Conservation (phyloP, 352 stramenopile genomes). For the Globisporangium acanthophoron region DNA sequence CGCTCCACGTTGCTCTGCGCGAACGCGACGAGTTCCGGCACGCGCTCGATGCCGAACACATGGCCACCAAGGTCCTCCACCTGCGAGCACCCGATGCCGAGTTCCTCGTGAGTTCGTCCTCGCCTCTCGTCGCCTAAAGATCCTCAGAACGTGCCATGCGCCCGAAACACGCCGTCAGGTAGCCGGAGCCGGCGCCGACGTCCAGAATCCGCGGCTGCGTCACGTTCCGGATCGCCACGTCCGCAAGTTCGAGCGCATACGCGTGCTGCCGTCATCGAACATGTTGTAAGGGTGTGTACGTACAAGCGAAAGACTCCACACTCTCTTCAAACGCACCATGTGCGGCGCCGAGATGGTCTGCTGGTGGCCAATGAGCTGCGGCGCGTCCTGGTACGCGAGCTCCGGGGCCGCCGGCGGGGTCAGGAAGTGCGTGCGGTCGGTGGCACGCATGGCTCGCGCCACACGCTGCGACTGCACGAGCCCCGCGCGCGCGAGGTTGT, state of each 20-base stretch:
- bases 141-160: slow-evolving; percentile 51
- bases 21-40: slow-evolving; percentile 81
- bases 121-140: too few species aligned
- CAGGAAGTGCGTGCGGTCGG: slow-evolving; percentile 62
- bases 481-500: slow-evolving; percentile 60
- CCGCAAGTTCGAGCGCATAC: slow-evolving; percentile 69
- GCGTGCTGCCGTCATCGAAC: slow-evolving; percentile 40
- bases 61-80: slow-evolving; percentile 19
- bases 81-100: slow-evolving; percentile 1
- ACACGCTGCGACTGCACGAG: slow-evolving; percentile 65
- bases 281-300: not conserved
- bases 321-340: slow-evolving; percentile 38
- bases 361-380: slow-evolving; percentile 73
- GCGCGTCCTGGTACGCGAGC: slow-evolving; percentile 74
- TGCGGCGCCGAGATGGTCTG: slow-evolving; percentile 91
- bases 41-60: slow-evolving; percentile 91
- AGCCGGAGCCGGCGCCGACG: slow-evolving; percentile 93
- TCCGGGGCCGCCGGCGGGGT: slow-evolving; percentile 18
- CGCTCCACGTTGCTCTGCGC: slow-evolving; percentile 78
- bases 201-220: slow-evolving; percentile 83
- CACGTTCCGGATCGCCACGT: slow-evolving; percentile 38
- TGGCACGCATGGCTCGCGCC: slow-evolving; percentile 67
- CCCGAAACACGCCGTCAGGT: slow-evolving; percentile 92
- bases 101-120: not conserved
- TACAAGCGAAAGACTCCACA: not conserved